phyloP scores from a whole-genome alignment of 169 alveolate species.

The Plasmodium falciparum region DNA sequence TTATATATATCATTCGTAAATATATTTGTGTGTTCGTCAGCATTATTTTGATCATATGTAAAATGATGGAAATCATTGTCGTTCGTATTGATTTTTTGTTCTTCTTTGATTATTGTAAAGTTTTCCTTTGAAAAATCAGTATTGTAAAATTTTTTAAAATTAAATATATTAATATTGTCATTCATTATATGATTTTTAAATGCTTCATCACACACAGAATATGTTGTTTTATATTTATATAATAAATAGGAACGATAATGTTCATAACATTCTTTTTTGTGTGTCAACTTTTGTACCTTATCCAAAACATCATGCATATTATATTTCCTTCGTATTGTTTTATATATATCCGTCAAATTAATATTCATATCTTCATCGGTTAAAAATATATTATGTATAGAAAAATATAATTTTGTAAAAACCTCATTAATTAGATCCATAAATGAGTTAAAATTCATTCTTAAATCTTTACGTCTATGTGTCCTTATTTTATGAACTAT shows the following conservation, averaged over 20 bases:
- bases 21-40: neutral
- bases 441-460: slow-evolving; percentile 51
- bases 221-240: slow-evolving; percentile 52
- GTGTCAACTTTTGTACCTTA: slow-evolving; percentile 48
- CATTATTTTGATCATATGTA: neutral
- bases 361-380: slow-evolving; percentile 9
- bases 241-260: slow-evolving; percentile 58
- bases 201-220: slow-evolving; percentile 31
- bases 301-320: slow-evolving; percentile 53
- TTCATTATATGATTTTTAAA: slow-evolving; percentile 62
- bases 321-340: slow-evolving; percentile 66
- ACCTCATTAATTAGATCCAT: slow-evolving; percentile 69
- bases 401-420: slow-evolving; percentile 43
- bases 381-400: slow-evolving; percentile 50
- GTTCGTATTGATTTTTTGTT: neutral
- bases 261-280: slow-evolving; percentile 55
- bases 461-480: slow-evolving; percentile 43
- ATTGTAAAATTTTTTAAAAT: slow-evolving; percentile 54
- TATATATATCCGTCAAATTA: slow-evolving; percentile 42
- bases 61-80: neutral
- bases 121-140: slow-evolving; percentile 40
- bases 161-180: slow-evolving; percentile 33
- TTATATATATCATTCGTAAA: slow-evolving; percentile 20
- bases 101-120: slow-evolving; percentile 7
- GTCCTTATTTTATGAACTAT: slow-evolving; percentile 27